These are phyloP conservation scores for Obba rivulosa DNA, from an alignment of 768 basidiomycete species.

Conservation along the genomic window DNA sequence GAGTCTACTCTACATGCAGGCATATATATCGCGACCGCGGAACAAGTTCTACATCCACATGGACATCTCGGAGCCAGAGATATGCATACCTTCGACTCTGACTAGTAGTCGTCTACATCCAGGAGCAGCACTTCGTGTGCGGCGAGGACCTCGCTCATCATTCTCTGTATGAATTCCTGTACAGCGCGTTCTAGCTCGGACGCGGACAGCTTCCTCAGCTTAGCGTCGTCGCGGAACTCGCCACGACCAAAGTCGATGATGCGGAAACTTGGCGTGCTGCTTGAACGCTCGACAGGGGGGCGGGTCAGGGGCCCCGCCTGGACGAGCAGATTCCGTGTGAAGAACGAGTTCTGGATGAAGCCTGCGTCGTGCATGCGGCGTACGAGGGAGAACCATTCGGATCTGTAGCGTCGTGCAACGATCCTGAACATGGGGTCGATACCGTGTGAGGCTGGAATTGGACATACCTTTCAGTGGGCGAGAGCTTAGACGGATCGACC, in stretches of 20 bases:
- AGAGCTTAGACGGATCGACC: slow-evolving; percentile 23
- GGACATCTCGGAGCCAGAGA: too few relatives aligned
- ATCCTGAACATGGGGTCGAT: neutral
- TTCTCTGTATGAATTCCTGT: too few relatives aligned
- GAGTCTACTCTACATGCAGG: too few relatives aligned
- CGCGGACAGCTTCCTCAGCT: neutral
- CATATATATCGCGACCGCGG: too few relatives aligned
- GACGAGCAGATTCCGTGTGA: slow-evolving; percentile 37
- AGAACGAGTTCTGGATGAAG: slow-evolving; percentile 38
- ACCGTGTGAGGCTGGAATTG: neutral
- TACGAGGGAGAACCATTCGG: slow-evolving; percentile 28
- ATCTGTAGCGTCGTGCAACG: slow-evolving; percentile 6
- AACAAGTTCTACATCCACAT: too few relatives aligned
- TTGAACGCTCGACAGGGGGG: slow-evolving; percentile 24
- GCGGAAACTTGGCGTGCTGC: slow-evolving; percentile 33
- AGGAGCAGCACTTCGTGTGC: too few relatives aligned
- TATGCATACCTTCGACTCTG: too few relatives aligned
- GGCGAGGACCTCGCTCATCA: too few relatives aligned
- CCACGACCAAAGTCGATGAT: slow-evolving; percentile 47
- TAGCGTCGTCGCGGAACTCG: neutral
- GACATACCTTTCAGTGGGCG: slow-evolving; percentile 11
- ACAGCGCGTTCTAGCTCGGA: too few relatives aligned
- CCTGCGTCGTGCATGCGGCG: slow-evolving; percentile 35
- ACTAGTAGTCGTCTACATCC: too few relatives aligned
- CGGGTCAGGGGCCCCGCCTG: slow-evolving; percentile 36